Evolutionary conservation across 345 rosid species (phyloP), one percentile per base, ranked within the genome.

Genomic region (Brassica nigra): DNA sequence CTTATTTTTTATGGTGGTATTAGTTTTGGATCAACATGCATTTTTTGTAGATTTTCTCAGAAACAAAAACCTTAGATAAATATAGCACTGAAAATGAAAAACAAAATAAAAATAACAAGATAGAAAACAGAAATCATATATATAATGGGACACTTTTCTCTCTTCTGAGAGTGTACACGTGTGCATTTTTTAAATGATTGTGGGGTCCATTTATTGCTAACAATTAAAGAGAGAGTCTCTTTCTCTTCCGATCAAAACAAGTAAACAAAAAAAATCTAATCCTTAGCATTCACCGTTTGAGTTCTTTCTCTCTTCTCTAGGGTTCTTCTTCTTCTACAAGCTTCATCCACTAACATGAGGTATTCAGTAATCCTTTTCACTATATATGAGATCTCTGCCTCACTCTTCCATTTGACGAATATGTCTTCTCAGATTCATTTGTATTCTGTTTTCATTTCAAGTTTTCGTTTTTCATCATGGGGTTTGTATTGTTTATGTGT

Each of bases 281-380:
- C 18, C 74, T 73, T 79, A 58, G 82, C 68, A 27, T 18, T 68
- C 82, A 61, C 82, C 82, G 74, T 79, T 61, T 34, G 78, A 58
- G 82, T 30, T 31, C 11, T 30, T 18, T 44, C 16, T 39, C 62
- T 72, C 77, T 77, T 58, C 49, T 65, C 65, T 66, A 73, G 73
- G 78, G 78, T 79, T 79, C 69, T 37, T 37, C 44, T 37, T 37
- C 34, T 57, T 73, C 68, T 72, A 16, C 73, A 72, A 37, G 39
- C 37, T 59, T 58, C 28, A 30, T 66, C 68, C 68, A 78, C 69
- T 79, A 79, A 30, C 78, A 79, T 79, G 82, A 79, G 82, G 82
- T 73, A 66, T 42, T 2, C 12, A 18, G 23, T 0, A 39, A 9
- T 67, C 69, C 55, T n/a, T 31, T 67, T 55, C 0, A 49, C 2